Base-by-base conservation (phyloP, 192 early-diverging fungal genomes). In the Linderina pennispora region DNA sequence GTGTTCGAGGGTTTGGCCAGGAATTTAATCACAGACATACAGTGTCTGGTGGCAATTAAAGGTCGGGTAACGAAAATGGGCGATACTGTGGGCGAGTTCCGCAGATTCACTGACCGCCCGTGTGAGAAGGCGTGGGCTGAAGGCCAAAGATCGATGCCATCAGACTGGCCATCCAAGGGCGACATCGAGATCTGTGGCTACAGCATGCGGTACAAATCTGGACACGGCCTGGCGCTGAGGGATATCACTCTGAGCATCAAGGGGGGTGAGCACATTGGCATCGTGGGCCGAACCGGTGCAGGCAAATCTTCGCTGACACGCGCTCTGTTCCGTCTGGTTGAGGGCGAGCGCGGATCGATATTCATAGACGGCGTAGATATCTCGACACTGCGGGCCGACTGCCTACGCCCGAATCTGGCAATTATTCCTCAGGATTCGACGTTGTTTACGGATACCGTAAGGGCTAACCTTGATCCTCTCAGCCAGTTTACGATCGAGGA, bases 391-490 rank as follows among this genome's bases (percentile, higher is more conserved):
- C 73, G 76, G 36, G 45, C 75, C 23, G 45, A 65, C 14, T 74
- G 78, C 40, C 37, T 79, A 36, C 38, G 77, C 15, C 46, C 61
- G 1, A 65, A 46, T 15, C 36, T 79, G 35, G 65, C 76, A 18
- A 80, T 80, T 36, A 78, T 80, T 21, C 77, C 78, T 11, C 77
- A 79, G 53, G 81, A 83, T 33, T 79, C 81, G 2, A 65, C 75
- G 9, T 34, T 83, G 11, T 83, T 83, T 40, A 72, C 65, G 39
- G 82, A 81, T 13, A 74, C 79, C 3, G 46, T 84, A 34, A 62
- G 84, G 1, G 54, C 67, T 39, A 86, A 86, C 56, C 46, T 86
- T 32, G 81, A 86, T 37, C 84, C 82, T 2, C 74, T 82, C 26
- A 41, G 45, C 9, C n/a, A n/a, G n/a, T n/a, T n/a, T n/a, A n/a